A percentile compares a stretch with the other conserved stretches of the same genome.
These are phyloP conservation scores for Tulasnella sp. DNA, from an alignment of 768 basidiomycete genomes.

Conservation along the genomic window DNA sequence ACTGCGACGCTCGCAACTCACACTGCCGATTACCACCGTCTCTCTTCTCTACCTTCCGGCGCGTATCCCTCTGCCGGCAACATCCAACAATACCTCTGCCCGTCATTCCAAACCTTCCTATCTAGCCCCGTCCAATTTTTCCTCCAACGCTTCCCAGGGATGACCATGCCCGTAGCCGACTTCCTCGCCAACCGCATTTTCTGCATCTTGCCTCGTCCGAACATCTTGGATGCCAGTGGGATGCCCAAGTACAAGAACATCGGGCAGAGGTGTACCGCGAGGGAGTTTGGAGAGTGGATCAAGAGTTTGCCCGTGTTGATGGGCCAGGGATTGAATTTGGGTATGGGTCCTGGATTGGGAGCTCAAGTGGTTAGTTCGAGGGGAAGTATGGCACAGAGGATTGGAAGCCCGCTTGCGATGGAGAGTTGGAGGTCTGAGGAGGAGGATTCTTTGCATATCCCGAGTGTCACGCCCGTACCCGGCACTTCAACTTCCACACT, in stretches of 20 bases:
- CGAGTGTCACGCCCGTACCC: neutral
- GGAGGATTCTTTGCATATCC: neutral
- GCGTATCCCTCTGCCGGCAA: neutral
- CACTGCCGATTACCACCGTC: slow-evolving; percentile 16
- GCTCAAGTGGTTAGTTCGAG: neutral
- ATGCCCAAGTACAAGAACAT: slow-evolving; percentile 21
- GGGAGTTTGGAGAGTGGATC: slow-evolving; percentile 80
- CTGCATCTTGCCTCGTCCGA: slow-evolving; percentile 59
- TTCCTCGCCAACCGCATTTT: slow-evolving; percentile 82
- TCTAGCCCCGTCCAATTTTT: slow-evolving; percentile 78
- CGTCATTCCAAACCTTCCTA: slow-evolving; percentile 72
- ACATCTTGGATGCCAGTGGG: slow-evolving; percentile 39
- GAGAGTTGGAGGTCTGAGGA: slow-evolving; percentile 7
- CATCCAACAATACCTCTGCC: neutral
- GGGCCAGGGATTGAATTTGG: slow-evolving; percentile 25
- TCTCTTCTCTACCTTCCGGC: neutral
- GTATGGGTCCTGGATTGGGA: neutral
- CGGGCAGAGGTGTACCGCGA: slow-evolving; percentile 41
- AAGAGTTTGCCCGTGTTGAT: slow-evolving; percentile 71
- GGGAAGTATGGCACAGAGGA: neutral
- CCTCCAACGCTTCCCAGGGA: slow-evolving; percentile 81
- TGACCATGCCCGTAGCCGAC: slow-evolving; percentile 78
- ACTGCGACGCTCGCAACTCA: slow-evolving; percentile 67
- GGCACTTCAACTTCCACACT: neutral
- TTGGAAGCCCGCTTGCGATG: neutral